Percentiles rank a stretch among this genome's conserved stretches.
phyloP scores from a whole-genome alignment of 2,329 filamentous ascomycete species.

The Trichoderma brevicompactum region DNA sequence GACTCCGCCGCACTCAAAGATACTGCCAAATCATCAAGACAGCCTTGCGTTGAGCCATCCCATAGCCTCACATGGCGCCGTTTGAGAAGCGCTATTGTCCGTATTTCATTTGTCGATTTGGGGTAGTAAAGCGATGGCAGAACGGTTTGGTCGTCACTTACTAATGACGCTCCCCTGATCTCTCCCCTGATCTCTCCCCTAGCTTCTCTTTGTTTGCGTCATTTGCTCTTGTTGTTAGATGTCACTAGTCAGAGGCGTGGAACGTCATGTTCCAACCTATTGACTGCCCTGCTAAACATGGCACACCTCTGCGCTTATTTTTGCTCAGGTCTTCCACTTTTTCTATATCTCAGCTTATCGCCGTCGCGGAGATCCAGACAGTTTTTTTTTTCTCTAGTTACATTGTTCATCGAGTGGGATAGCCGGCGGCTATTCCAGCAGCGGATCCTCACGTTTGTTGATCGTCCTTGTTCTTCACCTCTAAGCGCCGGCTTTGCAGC shows the following conservation, averaged over 20 bases:
- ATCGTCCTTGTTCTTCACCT: slow-evolving; percentile 31
- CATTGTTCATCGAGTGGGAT: background rate
- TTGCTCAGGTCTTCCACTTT: background rate
- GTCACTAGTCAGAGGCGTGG: background rate
- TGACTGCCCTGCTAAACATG: background rate
- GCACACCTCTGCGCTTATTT: background rate
- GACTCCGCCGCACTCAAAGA: slow-evolving; percentile 12
- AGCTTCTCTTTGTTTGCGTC: background rate
- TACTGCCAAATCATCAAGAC: slow-evolving; percentile 3
- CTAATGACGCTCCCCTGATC: background rate
- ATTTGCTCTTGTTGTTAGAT: background rate
- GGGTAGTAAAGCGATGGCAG: background rate
- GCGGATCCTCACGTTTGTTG: slow-evolving; percentile 10
- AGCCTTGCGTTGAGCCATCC: slow-evolving; percentile 29
- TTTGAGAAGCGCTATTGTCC: background rate
- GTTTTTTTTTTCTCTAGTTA: background rate
- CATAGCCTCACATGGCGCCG: slow-evolving; percentile 21
- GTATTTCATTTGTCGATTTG: background rate
- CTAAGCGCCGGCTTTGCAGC: slow-evolving; percentile 36
- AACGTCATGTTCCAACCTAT: background rate
- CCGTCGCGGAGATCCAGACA: background rate
- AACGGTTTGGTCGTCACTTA: background rate
- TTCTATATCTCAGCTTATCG: background rate
- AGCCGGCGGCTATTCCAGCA: slow-evolving; percentile 14
- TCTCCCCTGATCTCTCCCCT: background rate